These are phyloP conservation scores for Pelargonium citronellum DNA, from an alignment of 441 rosid genomes.

Conservation along the genomic window DNA sequence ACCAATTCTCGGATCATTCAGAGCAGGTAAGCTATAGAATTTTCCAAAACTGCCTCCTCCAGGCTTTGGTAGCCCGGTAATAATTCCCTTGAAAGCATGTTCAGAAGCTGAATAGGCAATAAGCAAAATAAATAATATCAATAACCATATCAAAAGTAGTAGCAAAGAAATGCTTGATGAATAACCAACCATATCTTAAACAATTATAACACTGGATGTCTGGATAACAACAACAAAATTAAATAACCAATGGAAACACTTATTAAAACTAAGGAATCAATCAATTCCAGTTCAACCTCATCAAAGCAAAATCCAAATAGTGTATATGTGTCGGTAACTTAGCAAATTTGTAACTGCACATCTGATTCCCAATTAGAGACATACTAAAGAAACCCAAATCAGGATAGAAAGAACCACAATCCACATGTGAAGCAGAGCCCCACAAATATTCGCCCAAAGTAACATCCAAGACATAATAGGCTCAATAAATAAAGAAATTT, in stretches of 20 bases:
- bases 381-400: not conserved
- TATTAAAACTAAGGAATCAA: not conserved
- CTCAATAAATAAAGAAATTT: not conserved
- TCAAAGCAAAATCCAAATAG: not conserved
- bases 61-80: conserved; percentile 45
- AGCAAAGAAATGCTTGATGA: no score
- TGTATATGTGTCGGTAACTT: not conserved
- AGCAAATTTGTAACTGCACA: not conserved
- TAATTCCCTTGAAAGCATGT: conserved; percentile 41
- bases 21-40: conserved; percentile 38
- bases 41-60: conserved; percentile 47
- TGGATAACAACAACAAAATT: not conserved
- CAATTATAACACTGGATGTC: no score
- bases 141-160: no score
- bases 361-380: not conserved
- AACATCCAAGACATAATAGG: not conserved
- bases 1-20: conserved; percentile 57
- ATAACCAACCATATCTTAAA: no score
- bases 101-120: conserved; percentile 35
- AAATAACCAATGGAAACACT: not conserved
- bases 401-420: no score
- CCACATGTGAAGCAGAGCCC: no score
- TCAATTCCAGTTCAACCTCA: not conserved
- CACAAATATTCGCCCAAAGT: not conserved
- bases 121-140: not conserved